These are phyloP conservation scores for Strigomonas galati DNA, from an alignment of 208 protist genomes.

Conservation along the genomic window DNA sequence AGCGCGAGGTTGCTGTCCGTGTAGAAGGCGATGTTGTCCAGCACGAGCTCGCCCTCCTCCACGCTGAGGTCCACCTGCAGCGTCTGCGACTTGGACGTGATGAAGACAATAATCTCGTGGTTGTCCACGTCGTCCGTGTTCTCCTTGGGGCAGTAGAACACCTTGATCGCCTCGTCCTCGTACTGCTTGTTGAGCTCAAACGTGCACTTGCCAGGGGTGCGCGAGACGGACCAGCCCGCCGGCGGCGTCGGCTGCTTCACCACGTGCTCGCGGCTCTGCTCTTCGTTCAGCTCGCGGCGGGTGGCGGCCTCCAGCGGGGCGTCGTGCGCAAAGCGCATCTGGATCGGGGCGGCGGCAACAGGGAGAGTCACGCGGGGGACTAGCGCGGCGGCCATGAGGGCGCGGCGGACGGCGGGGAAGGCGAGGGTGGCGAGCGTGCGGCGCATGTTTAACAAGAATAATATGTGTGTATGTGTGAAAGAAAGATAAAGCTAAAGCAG, in stretches of 20 bases:
- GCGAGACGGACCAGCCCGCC: conserved; percentile 64
- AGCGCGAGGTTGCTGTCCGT: conserved; percentile 51
- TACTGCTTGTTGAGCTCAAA: conserved; percentile 69
- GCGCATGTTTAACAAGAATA: conserved; percentile 17
- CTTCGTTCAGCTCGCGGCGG: conserved; percentile 78
- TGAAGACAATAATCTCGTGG: conserved; percentile 59
- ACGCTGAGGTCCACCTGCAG: conserved; percentile 67
- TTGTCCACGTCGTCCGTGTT: conserved; percentile 38
- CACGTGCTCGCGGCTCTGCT: conserved; percentile 68
- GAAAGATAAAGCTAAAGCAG: conserved; percentile 11
- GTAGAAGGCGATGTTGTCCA: conserved; percentile 74
- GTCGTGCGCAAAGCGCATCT: conserved; percentile 53
- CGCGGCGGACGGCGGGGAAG: conserved; percentile 1
- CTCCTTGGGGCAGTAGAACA: conserved; percentile 63
- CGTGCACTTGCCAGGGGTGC: conserved; percentile 52
- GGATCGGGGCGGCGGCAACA: conserved; percentile 15
- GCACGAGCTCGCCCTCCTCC: conserved; percentile 80
- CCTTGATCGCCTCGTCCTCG: conserved; percentile 78
- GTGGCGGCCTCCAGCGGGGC: conserved; percentile 47
- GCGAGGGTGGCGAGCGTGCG: conserved; percentile 20
- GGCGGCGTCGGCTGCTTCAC: conserved; percentile 72
- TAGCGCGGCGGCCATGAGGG: background rate
- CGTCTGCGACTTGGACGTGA: conserved; percentile 52
- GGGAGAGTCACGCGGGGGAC: background rate
- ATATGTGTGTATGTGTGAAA: background rate